phyloP scores from a whole-genome alignment of 2,329 filamentous ascomycete species.

The Daldinia sp. region DNA sequence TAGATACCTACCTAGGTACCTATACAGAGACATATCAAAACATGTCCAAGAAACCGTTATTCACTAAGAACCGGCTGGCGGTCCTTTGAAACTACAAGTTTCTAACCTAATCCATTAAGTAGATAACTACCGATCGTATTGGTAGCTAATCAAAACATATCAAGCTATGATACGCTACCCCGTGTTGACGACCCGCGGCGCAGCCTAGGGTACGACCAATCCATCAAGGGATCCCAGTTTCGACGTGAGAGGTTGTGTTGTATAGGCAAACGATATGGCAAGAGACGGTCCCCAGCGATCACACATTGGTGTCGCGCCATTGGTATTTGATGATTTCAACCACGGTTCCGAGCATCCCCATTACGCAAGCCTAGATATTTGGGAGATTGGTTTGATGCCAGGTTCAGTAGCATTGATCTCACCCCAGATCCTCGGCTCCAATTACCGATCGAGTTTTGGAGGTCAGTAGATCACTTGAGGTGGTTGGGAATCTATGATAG shows the following conservation, averaged over 20 bases:
- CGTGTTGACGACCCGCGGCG: constrained; percentile 3
- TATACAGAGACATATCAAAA: background rate
- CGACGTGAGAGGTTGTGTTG: constrained; percentile 1
- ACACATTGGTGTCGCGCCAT: background rate
- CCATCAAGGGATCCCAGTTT: background rate
- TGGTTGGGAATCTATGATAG: background rate
- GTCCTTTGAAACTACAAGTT: background rate
- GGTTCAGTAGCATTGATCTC: constrained; percentile 19
- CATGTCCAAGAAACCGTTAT: background rate
- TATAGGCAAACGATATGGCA: background rate
- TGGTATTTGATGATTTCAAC: constrained; percentile 16
- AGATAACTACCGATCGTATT: background rate
- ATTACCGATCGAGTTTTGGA: constrained; percentile 25
- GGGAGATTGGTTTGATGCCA: background rate
- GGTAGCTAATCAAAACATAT: background rate
- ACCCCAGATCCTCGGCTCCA: constrained; percentile 31
- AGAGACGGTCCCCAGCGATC: constrained; percentile 9
- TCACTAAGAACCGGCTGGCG: background rate
- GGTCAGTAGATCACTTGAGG: constrained; percentile 15
- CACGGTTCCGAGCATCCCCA: constrained; percentile 4
- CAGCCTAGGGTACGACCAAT: constrained; percentile 2
- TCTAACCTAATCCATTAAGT: background rate
- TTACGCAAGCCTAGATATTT: constrained; percentile 15
- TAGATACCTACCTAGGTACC: too few species aligned
- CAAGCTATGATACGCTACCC: background rate